A percentile compares a stretch with the other conserved stretches of the same genome.
Evolutionary conservation across 306 rosid genomes (phyloP).

Genomic region (Corylus heterophylla): DNA sequence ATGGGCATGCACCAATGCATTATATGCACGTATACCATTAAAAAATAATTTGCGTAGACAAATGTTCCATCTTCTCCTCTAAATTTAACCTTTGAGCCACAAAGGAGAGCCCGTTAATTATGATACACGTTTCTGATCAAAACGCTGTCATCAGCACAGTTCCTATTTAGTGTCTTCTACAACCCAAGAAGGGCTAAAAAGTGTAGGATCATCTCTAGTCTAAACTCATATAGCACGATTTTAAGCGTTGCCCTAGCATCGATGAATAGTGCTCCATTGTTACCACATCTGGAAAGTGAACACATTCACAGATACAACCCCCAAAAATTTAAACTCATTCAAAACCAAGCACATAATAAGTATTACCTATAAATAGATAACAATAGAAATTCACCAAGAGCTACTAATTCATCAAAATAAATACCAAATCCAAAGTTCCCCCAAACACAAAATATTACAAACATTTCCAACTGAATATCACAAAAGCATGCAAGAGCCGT

Average conservation of each 20-base stretch:
- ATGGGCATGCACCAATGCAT: not conserved
- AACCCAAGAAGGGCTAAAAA: not conserved
- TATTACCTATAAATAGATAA: not conserved
- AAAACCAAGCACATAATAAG: not conserved
- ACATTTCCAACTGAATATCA: not conserved
- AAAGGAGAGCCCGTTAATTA: not conserved
- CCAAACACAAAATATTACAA: not conserved
- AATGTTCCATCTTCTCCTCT: not conserved
- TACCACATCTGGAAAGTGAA: not conserved
- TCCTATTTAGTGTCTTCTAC: not conserved
- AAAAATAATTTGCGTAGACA: not conserved
- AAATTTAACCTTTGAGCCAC: not conserved
- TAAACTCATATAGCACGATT: not conserved
- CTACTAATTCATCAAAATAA: not conserved
- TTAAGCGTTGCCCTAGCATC: not conserved
- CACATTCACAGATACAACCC: not conserved
- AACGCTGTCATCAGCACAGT: not conserved
- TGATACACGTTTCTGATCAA: not conserved
- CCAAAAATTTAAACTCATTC: not conserved
- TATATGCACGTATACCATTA: not conserved
- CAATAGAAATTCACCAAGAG: not conserved
- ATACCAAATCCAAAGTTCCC: not conserved
- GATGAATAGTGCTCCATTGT: not conserved
- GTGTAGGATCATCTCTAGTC: not conserved
- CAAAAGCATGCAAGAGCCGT: constrained; percentile 1